Evolutionary conservation across 306 rosid genomes (phyloP), one percentile per base, ranked within the genome.

Genomic region (Pyrus communis): DNA sequence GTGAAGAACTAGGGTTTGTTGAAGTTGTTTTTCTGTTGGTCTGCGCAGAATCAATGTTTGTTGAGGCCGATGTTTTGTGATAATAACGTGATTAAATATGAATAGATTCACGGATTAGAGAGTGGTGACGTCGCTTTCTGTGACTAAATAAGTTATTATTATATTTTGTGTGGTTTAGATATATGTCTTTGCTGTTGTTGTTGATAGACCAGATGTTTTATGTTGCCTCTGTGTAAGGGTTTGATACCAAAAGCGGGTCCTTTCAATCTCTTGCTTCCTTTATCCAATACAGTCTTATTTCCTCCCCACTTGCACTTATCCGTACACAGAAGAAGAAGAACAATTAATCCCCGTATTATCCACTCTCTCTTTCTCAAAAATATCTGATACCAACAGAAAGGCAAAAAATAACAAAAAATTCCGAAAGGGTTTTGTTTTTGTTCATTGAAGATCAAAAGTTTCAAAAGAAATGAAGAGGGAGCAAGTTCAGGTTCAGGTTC

Each of bases 161-260:
- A 4, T 5, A 54, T 25, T 13, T 31, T 9, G 23, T 31, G 69
- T 30, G 69, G 46, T 46, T 81, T n/a, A 15, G 55, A 51, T 51
- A 74, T 79, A 38, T 38, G 1, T 38, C 77, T 81, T 60, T 73
- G 79, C 61, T 77, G 79, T 70, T 68, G 75, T 74, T 80, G 78
- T 49, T 66, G 69, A 71, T 69, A 54, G 67, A 63, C 18, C 96
- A 87, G 95, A 94, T 92, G 95, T 77, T 91, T 87, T 90, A 75
- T 95, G 98, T 88, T 92, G 96, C 89, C 83, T 84, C 84, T 52
- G 82, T 83, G 59, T 28, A 77, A 78, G 84, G 87, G 79, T 83
- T 84, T 82, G 86, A 84, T 73, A 71, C 80, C 69, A 71, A 73
- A 77, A 77, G 85, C 79, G 81, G 86, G 83, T 81, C 87, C 91